Evolutionary conservation across 495 filamentous ascomycete genomes (phyloP), one percentile per base, ranked within the genome.

Genomic region (Mytilinidion resinicola): DNA sequence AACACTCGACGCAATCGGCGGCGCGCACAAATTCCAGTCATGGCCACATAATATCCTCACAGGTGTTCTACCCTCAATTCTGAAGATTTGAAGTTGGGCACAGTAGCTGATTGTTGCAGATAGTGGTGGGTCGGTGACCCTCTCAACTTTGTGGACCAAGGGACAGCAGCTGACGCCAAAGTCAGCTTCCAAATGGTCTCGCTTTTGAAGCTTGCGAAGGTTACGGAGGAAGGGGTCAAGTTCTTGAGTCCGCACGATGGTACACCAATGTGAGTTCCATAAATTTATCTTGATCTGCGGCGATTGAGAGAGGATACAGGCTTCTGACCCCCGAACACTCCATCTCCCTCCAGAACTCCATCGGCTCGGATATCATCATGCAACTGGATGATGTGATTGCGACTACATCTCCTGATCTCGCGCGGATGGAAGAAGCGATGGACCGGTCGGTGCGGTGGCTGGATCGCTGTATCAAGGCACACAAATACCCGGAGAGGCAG

Each of bases 301-400:
- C 36, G 51, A 19, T 21, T 61, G 33, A 60, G 10, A 19, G 12
- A 41, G 6, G 25, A 25, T 5, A 3, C 53, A 84, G 81, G 82
- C 83, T 97, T 9, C 84, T 99, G 11, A 97, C 95, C 0, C 93
- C 93, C 4, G 93, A 99, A 70, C 92, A 96, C 74, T 97, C 93
- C 0, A 97, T 97, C 58, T 86, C 87, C 20, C 81, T 99, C 15
- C 93, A 99, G 68, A 96, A 97, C 71, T 89, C 87, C 34, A 97
- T 99, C 66, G 95, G 93, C 65, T 93, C 89, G 52, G 93, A 99
- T 75, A 97, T 99, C 66, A 95, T 97, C 34, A 97, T 99, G 95
- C 95, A 97, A 72, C 81, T 99, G 8, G 93, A 99, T 74, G 93
- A 99, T 69, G 95, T 99, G 38, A 86, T 97, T 51, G 91, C 87